Percentiles rank a stretch among this genome's conserved stretches.
Evolutionary conservation across 2,329 filamentous ascomycete species (phyloP).

Genomic region (Botrytis fabae): DNA sequence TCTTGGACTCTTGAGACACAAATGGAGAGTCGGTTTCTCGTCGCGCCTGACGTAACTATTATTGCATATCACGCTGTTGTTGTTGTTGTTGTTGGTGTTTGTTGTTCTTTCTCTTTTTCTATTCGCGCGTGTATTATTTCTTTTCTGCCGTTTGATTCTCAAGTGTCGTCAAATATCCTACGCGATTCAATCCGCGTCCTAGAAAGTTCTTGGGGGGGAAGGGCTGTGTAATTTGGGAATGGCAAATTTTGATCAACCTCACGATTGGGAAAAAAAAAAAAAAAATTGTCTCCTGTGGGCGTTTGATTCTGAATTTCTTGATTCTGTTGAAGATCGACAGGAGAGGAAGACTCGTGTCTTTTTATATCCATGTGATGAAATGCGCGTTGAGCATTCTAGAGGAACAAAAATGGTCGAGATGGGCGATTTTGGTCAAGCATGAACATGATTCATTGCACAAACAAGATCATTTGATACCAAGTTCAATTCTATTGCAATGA

Average conservation of each 20-base stretch:
- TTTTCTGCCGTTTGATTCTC: background rate
- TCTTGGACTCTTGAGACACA: too few relatives aligned
- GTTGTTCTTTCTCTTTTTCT: background rate
- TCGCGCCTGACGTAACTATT: too few relatives aligned
- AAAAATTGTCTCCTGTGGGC: background rate
- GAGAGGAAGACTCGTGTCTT: background rate
- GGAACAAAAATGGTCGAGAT: background rate
- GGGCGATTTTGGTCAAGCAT: background rate
- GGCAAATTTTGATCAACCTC: background rate
- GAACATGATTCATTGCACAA: background rate
- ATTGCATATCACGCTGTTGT: too few relatives aligned
- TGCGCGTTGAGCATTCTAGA: too few relatives aligned
- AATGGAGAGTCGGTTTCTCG: too few relatives aligned
- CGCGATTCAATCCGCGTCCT: background rate
- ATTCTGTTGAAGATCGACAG: background rate
- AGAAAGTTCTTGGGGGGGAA: background rate
- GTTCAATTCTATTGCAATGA: background rate
- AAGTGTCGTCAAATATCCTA: background rate
- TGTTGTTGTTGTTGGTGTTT: background rate
- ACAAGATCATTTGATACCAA: fast-evolving
- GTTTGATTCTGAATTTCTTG: too few relatives aligned
- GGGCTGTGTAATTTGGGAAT: background rate
- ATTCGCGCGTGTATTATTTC: background rate
- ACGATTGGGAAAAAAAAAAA: too few relatives aligned
- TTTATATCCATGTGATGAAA: background rate